Base-by-base conservation (phyloP, 2,329 filamentous ascomycete genomes). In the Ceratocystis harringtonii region DNA sequence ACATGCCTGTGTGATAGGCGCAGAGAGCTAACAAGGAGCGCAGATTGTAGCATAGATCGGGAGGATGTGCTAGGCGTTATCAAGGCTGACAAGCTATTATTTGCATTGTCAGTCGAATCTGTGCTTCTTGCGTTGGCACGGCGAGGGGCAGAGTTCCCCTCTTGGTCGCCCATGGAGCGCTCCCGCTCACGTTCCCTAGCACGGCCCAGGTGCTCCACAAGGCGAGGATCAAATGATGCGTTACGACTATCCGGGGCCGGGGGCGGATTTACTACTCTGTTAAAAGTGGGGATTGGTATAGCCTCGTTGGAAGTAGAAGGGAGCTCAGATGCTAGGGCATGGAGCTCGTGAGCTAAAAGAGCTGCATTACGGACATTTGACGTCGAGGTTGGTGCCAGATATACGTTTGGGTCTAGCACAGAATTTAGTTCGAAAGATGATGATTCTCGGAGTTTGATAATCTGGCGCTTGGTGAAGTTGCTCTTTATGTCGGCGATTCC, bases 401-500 rank as follows among this genome's bases (percentile, higher is more conserved):
- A 17, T 12, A 30, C 28, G 5, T 25, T 22, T 32, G 25, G 12
- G 28, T 57, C 52, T 28, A 57, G 7, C 10, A 57, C 52, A 32
- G 12, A 3, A 28, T 30, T 30, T 30, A 57, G 4, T 12, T 61
- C 63, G 44, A 68, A 67, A 17, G 50, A 72, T 2, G 43, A 22
- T 6, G 67, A 81, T 80, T 65, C 84, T 78, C 85, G 81, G 52
- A 92, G 78, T 32, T 81, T 77, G 36, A 94, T 78, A 41, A 88
- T 80, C 72, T 94, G 89, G 58, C 86, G 84, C 63, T 83, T 80
- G 60, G 81, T 78, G 68, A 90, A 85, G 25, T 85, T 83, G 69
- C 79, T 82, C 36, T 89, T 81, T 62, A 89, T 76, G 73, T 94
- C 89, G 4, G 87, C 87, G 48, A 92, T 79, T 45, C 88, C 89